Conservation (phyloP, 2,329 filamentous ascomycete genomes). For the Colletotrichum horii region DNA sequence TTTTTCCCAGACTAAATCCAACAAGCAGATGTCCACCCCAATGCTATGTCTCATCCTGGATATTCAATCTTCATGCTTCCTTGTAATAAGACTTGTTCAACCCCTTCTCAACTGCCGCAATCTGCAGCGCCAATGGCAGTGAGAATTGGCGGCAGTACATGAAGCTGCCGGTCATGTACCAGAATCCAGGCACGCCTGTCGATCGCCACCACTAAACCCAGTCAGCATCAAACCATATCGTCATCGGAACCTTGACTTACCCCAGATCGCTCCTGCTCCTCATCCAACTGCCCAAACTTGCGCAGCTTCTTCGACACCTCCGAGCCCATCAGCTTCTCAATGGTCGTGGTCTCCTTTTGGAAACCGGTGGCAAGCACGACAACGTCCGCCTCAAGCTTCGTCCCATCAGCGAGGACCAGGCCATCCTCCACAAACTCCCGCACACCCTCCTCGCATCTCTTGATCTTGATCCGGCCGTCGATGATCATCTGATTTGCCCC, state of each 20-base stretch:
- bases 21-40: neutral
- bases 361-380: constrained; percentile 49
- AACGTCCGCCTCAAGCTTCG: constrained; percentile 41
- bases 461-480: constrained; percentile 45
- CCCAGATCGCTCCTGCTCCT: constrained; percentile 31
- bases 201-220: constrained; percentile 38
- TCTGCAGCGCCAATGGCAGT: constrained; percentile 41
- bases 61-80: neutral
- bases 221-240: neutral
- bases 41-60: neutral
- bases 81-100: neutral
- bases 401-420: constrained; percentile 35
- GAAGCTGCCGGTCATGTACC: constrained; percentile 44
- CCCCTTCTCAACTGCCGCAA: constrained; percentile 37
- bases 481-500: constrained; percentile 42
- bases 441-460: constrained; percentile 33
- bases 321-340: constrained; percentile 39
- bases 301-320: constrained; percentile 35
- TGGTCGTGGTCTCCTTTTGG: constrained; percentile 40
- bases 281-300: constrained; percentile 42
- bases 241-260: constrained; percentile 21
- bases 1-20: neutral
- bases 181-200: constrained; percentile 40
- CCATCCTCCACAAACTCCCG: constrained; percentile 31
- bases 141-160: constrained; percentile 38